phyloP scores from a whole-genome alignment of 345 rosid genomes.

The Alliaria petiolata region DNA sequence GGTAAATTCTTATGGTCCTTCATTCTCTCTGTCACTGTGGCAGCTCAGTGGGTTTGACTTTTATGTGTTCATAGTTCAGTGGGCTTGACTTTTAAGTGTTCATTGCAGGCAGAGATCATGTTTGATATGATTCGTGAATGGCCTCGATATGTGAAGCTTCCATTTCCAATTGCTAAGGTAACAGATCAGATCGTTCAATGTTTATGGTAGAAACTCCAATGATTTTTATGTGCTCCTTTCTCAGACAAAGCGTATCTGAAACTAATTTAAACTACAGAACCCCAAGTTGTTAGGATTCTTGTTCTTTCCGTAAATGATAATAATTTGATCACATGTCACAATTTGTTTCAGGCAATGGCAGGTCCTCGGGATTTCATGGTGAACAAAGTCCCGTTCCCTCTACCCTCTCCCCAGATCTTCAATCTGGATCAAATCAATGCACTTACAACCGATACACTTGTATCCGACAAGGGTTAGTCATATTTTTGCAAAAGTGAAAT shows the following conservation, averaged over 20 bases:
- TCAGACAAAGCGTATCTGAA: not conserved
- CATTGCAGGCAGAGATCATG: slow-evolving; percentile 89
- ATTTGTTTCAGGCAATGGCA: slow-evolving; percentile 65
- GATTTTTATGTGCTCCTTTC: not conserved
- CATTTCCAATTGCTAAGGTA: slow-evolving; percentile 93
- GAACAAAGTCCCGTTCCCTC: slow-evolving; percentile 85
- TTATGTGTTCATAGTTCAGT: no score
- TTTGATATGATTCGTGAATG: slow-evolving; percentile 82
- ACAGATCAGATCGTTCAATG: slow-evolving; percentile 9
- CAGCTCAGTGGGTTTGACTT: no score
- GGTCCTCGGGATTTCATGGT: slow-evolving; percentile 73
- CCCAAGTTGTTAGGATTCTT: not conserved
- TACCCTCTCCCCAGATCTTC: slow-evolving; percentile 84
- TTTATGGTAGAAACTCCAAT: not conserved
- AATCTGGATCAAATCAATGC: slow-evolving; percentile 83
- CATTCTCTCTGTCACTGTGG: slow-evolving; percentile 4
- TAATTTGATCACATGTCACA: not conserved
- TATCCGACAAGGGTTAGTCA: slow-evolving; percentile 81
- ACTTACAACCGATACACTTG: slow-evolving; percentile 58
- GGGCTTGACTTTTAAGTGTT: not conserved
- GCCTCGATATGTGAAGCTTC: slow-evolving; percentile 88
- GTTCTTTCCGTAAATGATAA: not conserved
- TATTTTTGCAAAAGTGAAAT: not conserved
- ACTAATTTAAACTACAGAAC: not conserved
- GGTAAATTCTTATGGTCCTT: slow-evolving; percentile 49